phyloP scores from a whole-genome alignment of 164 flowering plant genomes.

The Kalanchoe fedtschenkoi region DNA sequence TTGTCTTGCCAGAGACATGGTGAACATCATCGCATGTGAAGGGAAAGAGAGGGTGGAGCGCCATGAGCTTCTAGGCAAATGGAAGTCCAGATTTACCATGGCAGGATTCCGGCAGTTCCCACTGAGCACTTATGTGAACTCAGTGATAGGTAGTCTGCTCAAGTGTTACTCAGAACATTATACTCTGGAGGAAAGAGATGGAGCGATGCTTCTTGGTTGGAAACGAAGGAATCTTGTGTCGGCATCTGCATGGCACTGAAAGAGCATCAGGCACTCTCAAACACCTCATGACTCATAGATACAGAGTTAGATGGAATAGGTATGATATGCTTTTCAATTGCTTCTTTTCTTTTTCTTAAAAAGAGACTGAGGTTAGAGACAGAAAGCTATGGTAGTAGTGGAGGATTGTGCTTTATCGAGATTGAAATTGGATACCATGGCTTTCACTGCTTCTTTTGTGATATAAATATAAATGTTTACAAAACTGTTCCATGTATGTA shows the following conservation, averaged over 20 bases:
- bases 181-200: constrained; percentile 56
- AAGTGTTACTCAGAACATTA: constrained; percentile 50
- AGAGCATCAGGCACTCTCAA: too few species aligned
- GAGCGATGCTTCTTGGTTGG: constrained; percentile 37
- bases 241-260: constrained; percentile 3
- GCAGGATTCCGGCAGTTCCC: constrained; percentile 65
- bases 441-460: too few species aligned
- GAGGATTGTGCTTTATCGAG: too few species aligned
- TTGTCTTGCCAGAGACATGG: constrained; percentile 69
- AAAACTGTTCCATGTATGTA: too few species aligned
- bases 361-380: too few species aligned
- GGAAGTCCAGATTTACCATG: constrained; percentile 69
- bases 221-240: background rate
- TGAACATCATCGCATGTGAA: constrained; percentile 71
- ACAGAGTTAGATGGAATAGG: too few species aligned
- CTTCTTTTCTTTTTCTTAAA: too few species aligned
- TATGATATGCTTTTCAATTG: too few species aligned
- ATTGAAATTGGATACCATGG: too few species aligned
- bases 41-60: constrained; percentile 69
- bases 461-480: too few species aligned
- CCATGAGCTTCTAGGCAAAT: constrained; percentile 69
- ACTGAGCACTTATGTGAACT: constrained; percentile 50
- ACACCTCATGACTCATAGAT: too few species aligned
- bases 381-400: too few species aligned
- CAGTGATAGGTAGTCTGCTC: constrained; percentile 40